Percentiles rank a stretch among this genome's conserved stretches.
Conservation (phyloP, 495 filamentous ascomycete genomes). For the Aspergillus cavernicola region DNA sequence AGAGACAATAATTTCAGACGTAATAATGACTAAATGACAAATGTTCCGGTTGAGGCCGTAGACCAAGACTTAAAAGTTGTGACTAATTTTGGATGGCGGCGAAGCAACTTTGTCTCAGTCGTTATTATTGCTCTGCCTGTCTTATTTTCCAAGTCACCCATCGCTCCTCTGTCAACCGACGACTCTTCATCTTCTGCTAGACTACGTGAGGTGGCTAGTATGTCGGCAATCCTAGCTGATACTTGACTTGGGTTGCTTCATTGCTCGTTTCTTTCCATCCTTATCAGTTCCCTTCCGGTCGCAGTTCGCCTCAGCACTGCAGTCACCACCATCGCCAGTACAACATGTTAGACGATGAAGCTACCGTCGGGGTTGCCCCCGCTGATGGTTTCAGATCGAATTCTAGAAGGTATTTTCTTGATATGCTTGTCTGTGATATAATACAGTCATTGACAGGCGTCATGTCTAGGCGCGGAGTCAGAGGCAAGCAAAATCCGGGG, state of each 20-base stretch:
- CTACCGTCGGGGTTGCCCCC: slow-evolving; percentile 25
- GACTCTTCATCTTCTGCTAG: slow-evolving; percentile 6
- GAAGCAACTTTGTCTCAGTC: background rate
- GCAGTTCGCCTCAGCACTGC: background rate
- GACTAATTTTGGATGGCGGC: background rate
- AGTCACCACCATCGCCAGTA: background rate
- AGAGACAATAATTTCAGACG: too few relatives aligned
- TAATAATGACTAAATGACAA: too few relatives aligned
- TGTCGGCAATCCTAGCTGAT: slow-evolving; percentile 20
- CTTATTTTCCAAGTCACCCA: background rate
- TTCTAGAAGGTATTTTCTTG: slow-evolving; percentile 31
- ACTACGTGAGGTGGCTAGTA: slow-evolving; percentile 24
- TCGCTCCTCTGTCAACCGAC: too few relatives aligned
- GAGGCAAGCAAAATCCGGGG: slow-evolving; percentile 50
- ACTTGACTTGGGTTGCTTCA: slow-evolving; percentile 15
- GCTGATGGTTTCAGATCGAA: slow-evolving; percentile 19
- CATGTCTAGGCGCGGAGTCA: slow-evolving; percentile 38
- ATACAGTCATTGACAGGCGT: slow-evolving; percentile 17
- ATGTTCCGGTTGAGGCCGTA: background rate
- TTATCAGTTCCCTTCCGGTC: slow-evolving; percentile 12
- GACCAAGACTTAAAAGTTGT: too few relatives aligned
- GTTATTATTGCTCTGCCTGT: background rate
- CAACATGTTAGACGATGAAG: slow-evolving; percentile 35
- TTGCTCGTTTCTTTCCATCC: slow-evolving; percentile 18
- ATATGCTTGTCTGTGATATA: slow-evolving; percentile 6